Conservation (phyloP, 306 rosid genomes). For the Pyrus betulifolia region DNA sequence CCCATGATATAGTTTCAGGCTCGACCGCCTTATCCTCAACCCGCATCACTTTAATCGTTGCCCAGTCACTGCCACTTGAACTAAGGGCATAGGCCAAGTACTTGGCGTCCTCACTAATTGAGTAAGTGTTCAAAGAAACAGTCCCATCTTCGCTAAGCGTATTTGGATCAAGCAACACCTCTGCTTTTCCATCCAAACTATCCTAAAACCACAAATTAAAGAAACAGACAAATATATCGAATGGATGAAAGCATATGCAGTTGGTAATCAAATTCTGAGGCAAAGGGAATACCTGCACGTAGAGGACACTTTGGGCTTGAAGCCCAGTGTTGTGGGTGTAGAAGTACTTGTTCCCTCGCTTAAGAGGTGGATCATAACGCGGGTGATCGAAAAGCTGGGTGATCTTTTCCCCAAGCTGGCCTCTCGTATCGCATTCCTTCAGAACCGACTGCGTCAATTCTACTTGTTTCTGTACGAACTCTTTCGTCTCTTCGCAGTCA, state of each 20-base stretch:
- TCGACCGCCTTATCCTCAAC: constrained; percentile 44
- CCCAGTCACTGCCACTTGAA: constrained; percentile 91
- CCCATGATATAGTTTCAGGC: constrained; percentile 74
- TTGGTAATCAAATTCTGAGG: constrained; percentile 1
- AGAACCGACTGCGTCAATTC: constrained; percentile 60
- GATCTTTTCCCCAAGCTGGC: constrained; percentile 46
- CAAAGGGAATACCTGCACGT: constrained; percentile 58
- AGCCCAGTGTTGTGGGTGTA: constrained; percentile 86
- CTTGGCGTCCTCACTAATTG: constrained; percentile 64
- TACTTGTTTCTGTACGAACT: constrained; percentile 69
- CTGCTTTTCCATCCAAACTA: constrained; percentile 53
- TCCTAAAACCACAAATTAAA: constrained; percentile 28
- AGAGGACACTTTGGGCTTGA: constrained; percentile 68
- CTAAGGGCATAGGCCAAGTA: constrained; percentile 83
- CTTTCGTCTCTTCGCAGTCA: constrained; percentile 72
- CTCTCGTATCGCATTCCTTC: constrained; percentile 41
- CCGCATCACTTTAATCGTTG: constrained; percentile 55
- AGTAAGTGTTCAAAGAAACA: constrained; percentile 40
- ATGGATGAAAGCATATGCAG: background rate
- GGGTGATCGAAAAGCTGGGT: constrained; percentile 78
- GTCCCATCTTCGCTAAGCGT: constrained; percentile 73
- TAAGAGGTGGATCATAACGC: constrained; percentile 63
- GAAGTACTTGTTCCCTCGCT: constrained; percentile 51
- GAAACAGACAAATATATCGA: background rate
- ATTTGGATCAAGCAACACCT: constrained; percentile 82